These are phyloP conservation scores for Tulasnella sp. DNA, from an alignment of 768 basidiomycete species.

Conservation along the genomic window DNA sequence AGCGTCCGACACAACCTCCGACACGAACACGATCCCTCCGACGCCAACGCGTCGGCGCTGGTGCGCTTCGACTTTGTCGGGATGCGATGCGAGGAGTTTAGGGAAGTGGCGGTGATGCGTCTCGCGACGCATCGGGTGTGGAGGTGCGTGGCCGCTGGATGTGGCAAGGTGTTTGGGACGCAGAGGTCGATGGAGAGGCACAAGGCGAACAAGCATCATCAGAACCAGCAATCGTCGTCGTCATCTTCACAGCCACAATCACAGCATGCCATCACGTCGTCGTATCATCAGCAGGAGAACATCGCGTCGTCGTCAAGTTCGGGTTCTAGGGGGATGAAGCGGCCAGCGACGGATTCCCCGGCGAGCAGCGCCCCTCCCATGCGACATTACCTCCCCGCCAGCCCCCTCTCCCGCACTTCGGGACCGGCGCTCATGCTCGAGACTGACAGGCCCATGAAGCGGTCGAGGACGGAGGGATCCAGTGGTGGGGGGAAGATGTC, in stretches of 20 bases:
- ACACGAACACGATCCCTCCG: neutral
- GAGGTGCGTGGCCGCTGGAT: neutral
- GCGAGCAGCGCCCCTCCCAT: too few relatives aligned
- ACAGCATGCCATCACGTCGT: neutral
- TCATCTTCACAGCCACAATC: neutral
- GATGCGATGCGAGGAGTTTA: neutral
- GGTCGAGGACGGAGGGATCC: neutral
- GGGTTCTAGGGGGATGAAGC: neutral
- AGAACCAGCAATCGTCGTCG: neutral
- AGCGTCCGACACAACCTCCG: neutral
- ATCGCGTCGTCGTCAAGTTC: neutral
- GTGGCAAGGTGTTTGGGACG: slow-evolving; percentile 5
- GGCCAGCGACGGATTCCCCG: neutral
- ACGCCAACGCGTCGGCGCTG: neutral
- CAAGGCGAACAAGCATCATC: slow-evolving; percentile 2
- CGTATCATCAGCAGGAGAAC: neutral
- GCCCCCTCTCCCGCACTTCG: neutral
- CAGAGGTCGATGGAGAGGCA: slow-evolving; percentile 11
- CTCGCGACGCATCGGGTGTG: neutral
- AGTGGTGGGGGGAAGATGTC: neutral
- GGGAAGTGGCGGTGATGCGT: neutral
- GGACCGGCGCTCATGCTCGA: neutral
- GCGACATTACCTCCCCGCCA: neutral
- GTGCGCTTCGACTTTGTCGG: neutral
- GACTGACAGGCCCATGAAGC: neutral